Percentiles rank a stretch among this genome's conserved stretches.
Evolutionary conservation across 257 asterid species (phyloP).

Genomic region (Ophiorrhiza pumila): DNA sequence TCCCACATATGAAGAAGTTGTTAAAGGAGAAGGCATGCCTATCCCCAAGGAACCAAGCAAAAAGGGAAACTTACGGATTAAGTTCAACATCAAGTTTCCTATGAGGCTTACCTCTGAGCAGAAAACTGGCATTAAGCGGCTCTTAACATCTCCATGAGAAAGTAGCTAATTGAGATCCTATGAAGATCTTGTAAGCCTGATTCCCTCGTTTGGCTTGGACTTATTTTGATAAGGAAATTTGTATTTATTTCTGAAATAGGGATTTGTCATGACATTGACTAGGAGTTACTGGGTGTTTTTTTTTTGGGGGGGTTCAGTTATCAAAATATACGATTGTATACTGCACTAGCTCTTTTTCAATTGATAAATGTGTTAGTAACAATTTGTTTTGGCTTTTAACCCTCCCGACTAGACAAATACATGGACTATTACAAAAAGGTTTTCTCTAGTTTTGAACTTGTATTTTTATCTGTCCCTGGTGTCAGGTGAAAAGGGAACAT

Average conservation of each 20-base stretch:
- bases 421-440: not conserved
- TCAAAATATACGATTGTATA: not conserved
- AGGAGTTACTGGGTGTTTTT: not conserved
- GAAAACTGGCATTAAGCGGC: constrained; percentile 72
- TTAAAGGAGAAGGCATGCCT: constrained; percentile 93
- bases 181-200: not conserved
- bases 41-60: constrained; percentile 82
- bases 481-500: not conserved
- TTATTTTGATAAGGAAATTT: not conserved
- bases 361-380: not conserved
- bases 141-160: constrained; percentile 45
- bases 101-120: constrained; percentile 82
- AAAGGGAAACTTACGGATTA: constrained; percentile 70
- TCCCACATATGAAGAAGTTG: constrained; percentile 74
- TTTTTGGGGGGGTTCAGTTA: not conserved
- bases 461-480: not conserved
- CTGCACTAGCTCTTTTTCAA: not conserved
- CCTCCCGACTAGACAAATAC: not conserved
- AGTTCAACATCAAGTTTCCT: constrained; percentile 79
- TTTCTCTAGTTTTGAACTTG: not conserved
- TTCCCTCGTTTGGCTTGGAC: not conserved
- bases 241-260: not conserved
- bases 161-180: not conserved
- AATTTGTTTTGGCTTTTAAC: not conserved
- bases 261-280: not conserved